phyloP scores from a whole-genome alignment of 1,139 yeast genomes.

The Petasospora rhodanensis region DNA sequence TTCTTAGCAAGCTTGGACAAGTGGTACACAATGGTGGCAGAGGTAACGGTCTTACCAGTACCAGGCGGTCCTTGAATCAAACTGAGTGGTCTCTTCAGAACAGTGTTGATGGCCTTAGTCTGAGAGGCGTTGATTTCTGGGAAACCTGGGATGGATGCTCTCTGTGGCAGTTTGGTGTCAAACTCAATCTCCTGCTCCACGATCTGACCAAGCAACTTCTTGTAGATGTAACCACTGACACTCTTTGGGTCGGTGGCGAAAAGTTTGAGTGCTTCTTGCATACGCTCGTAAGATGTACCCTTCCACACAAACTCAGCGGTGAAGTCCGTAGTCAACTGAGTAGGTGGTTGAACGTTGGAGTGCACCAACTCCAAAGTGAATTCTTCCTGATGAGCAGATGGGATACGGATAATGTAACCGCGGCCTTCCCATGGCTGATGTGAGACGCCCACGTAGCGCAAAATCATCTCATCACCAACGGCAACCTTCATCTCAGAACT shows the following conservation, averaged over 20 bases:
- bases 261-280: slow-evolving; percentile 69
- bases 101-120: slow-evolving; percentile 68
- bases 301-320: slow-evolving; percentile 91
- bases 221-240: slow-evolving; percentile 74
- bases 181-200: slow-evolving; percentile 63
- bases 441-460: slow-evolving; percentile 52
- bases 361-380: slow-evolving; percentile 67
- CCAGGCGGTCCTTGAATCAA: slow-evolving; percentile 98
- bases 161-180: slow-evolving; percentile 54
- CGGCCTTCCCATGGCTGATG: slow-evolving; percentile 60
- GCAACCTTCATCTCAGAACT: slow-evolving; percentile 67
- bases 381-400: slow-evolving; percentile 63
- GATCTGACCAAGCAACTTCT: slow-evolving; percentile 78
- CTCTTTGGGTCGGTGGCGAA: slow-evolving; percentile 74
- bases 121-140: slow-evolving; percentile 77
- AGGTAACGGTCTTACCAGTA: slow-evolving; percentile 93
- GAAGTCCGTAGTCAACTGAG: slow-evolving; percentile 59
- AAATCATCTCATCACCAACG: slow-evolving; percentile 76
- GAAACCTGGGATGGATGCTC: slow-evolving; percentile 61
- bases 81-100: slow-evolving; percentile 69
- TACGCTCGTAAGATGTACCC: slow-evolving; percentile 75
- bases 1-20: slow-evolving; percentile 49
- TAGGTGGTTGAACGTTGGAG: slow-evolving; percentile 45
- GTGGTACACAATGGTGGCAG: slow-evolving; percentile 85
- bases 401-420: slow-evolving; percentile 72